phyloP scores from a whole-genome alignment of 768 basidiomycete genomes.

The Russula sp. region DNA sequence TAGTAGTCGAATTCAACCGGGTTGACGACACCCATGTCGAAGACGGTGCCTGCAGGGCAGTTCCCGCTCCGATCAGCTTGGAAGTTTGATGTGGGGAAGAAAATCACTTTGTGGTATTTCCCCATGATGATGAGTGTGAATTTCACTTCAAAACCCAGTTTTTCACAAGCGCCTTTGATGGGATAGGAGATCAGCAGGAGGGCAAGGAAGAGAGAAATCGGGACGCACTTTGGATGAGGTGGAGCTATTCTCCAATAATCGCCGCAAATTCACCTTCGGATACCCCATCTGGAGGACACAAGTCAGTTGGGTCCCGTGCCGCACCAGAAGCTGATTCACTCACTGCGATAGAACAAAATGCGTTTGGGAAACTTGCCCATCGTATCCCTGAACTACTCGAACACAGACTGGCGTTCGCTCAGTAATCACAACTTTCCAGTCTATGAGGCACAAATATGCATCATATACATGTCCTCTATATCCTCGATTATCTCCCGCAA shows the following conservation, averaged over 20 bases:
- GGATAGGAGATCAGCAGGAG: background rate
- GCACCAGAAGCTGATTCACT: slow-evolving; percentile 4
- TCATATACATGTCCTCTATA: slow-evolving; percentile 55
- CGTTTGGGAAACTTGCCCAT: slow-evolving; percentile 44
- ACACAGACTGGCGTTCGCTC: slow-evolving; percentile 27
- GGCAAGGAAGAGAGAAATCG: too few species aligned
- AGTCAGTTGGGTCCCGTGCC: background rate
- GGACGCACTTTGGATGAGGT: slow-evolving; percentile 44
- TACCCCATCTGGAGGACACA: slow-evolving; percentile 36
- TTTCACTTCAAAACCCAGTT: slow-evolving; percentile 47
- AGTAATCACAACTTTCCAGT: background rate
- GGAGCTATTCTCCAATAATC: slow-evolving; percentile 46
- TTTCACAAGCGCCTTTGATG: slow-evolving; percentile 49
- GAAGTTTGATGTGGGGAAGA: slow-evolving; percentile 37
- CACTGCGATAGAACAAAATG: slow-evolving; percentile 69
- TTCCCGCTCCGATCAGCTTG: slow-evolving; percentile 45
- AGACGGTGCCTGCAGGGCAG: slow-evolving; percentile 66
- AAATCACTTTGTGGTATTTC: slow-evolving; percentile 61
- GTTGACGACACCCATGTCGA: slow-evolving; percentile 60
- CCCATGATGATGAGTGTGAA: slow-evolving; percentile 77
- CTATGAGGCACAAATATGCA: slow-evolving; percentile 22
- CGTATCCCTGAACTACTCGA: slow-evolving; percentile 52
- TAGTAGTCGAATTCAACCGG: slow-evolving; percentile 73
- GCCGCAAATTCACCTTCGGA: slow-evolving; percentile 45
- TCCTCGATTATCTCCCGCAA: slow-evolving; percentile 72